Evolutionary conservation across 257 asterid genomes (phyloP).

Genomic region (Fraxinus cuspidata): DNA sequence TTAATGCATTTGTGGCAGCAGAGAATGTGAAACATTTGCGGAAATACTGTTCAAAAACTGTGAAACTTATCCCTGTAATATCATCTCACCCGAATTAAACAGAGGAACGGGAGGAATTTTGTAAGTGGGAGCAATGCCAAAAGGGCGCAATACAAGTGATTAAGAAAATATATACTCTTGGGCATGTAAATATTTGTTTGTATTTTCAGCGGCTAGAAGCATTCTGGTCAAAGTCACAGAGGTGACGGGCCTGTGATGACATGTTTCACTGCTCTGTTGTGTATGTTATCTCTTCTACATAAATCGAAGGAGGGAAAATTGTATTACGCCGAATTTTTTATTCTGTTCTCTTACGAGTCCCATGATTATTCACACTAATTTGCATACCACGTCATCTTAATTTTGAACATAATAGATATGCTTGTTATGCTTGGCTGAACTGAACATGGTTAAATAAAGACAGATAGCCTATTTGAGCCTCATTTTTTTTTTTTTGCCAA

Average conservation of each 20-base stretch:
- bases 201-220: slow-evolving; percentile 49
- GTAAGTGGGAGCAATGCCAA: slow-evolving; percentile 54
- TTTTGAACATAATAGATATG: too few relatives aligned
- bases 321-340: slow-evolving; percentile 52
- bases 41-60: neutral
- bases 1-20: slow-evolving; percentile 41
- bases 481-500: too few relatives aligned
- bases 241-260: slow-evolving; percentile 57
- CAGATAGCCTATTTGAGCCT: too few relatives aligned
- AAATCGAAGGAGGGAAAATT: slow-evolving; percentile 45
- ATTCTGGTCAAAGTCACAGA: slow-evolving; percentile 55
- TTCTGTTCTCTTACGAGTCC: slow-evolving; percentile 28
- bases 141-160: slow-evolving; percentile 37
- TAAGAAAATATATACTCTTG: slow-evolving; percentile 49
- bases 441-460: too few relatives aligned
- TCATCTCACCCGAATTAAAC: slow-evolving; percentile 15
- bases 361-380: slow-evolving; percentile 20
- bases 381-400: neutral
- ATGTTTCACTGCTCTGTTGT: slow-evolving; percentile 48
- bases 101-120: slow-evolving; percentile 35
- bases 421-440: too few relatives aligned
- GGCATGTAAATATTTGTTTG: slow-evolving; percentile 69
- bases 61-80: neutral
- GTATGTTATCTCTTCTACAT: slow-evolving; percentile 51
- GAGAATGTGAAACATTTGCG: slow-evolving; percentile 24